phyloP scores from a whole-genome alignment of 345 rosid genomes.

The Linum lewisii region DNA sequence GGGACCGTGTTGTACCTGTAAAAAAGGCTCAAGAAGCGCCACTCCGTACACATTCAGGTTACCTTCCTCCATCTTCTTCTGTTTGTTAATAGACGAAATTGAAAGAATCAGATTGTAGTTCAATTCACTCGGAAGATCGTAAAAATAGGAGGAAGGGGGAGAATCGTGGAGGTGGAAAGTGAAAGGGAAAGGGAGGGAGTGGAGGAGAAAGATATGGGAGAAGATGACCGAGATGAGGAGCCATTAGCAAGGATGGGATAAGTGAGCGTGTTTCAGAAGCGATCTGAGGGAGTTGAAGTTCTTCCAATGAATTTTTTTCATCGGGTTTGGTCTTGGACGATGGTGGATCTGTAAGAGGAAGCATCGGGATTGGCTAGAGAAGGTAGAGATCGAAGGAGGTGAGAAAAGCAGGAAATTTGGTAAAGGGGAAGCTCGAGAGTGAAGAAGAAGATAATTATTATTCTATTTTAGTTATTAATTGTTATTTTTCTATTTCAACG shows the following conservation, averaged over 20 bases:
- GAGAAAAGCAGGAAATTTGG: background rate
- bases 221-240: slow-evolving; percentile 43
- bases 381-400: background rate
- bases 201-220: slow-evolving; percentile 55
- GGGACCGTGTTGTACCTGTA: no score
- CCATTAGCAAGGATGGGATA: slow-evolving; percentile 45
- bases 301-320: slow-evolving; percentile 18
- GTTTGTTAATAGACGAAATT: no score
- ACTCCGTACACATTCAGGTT: no score
- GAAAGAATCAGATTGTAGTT: slow-evolving; percentile 53
- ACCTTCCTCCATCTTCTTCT: no score
- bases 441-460: background rate
- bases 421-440: background rate
- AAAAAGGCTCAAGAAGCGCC: no score
- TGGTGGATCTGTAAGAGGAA: slow-evolving; percentile 37
- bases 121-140: slow-evolving; percentile 60
- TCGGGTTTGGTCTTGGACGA: slow-evolving; percentile 32
- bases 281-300: slow-evolving; percentile 31
- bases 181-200: slow-evolving; percentile 36
- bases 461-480: no score
- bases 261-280: slow-evolving; percentile 21
- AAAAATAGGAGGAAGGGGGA: slow-evolving; percentile 35
- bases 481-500: no score
- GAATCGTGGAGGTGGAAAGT: slow-evolving; percentile 4
- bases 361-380: slow-evolving; percentile 33